phyloP scores from a whole-genome alignment of 169 alveolate species.

The Cryptosporidium ryanae region DNA sequence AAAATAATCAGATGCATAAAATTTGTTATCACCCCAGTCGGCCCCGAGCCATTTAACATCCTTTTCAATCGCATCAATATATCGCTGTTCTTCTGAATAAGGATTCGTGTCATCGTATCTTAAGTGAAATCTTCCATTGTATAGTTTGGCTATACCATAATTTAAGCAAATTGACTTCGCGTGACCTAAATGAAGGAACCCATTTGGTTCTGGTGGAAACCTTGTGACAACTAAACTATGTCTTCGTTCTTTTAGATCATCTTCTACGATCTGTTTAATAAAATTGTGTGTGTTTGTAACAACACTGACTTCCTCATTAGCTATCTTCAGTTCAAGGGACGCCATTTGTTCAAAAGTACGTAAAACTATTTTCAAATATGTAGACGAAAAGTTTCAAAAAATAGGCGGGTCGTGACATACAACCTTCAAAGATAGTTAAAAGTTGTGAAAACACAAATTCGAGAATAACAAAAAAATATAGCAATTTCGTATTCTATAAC shows the following conservation, averaged over 20 bases:
- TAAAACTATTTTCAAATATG: too few relatives aligned
- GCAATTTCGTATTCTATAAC: not conserved
- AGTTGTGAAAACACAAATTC: not conserved
- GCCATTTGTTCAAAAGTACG: slow-evolving; percentile 4
- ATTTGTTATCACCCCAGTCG: slow-evolving; percentile 93
- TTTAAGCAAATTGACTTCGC: slow-evolving; percentile 98
- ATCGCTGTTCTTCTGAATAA: slow-evolving; percentile 94
- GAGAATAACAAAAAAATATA: not conserved
- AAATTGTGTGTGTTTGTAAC: slow-evolving; percentile 78
- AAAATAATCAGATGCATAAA: slow-evolving; percentile 97
- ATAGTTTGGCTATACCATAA: slow-evolving; percentile 93
- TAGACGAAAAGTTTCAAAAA: too few relatives aligned
- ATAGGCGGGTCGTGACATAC: too few relatives aligned
- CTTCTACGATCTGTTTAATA: slow-evolving; percentile 85
- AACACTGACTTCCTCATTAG: slow-evolving; percentile 16
- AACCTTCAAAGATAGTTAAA: not conserved
- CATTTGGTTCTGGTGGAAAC: slow-evolving; percentile 99
- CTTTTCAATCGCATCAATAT: slow-evolving; percentile 91
- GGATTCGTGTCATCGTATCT: slow-evolving; percentile 99
- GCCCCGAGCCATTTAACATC: slow-evolving; percentile 97
- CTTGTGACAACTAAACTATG: slow-evolving; percentile 90
- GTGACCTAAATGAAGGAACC: slow-evolving; percentile 99
- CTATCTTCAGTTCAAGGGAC: slow-evolving; percentile 23
- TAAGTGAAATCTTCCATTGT: slow-evolving; percentile 94
- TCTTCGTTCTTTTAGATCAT: slow-evolving; percentile 83